Conservation (phyloP, 2,329 filamentous ascomycete genomes). For the Laburnicola sp. region DNA sequence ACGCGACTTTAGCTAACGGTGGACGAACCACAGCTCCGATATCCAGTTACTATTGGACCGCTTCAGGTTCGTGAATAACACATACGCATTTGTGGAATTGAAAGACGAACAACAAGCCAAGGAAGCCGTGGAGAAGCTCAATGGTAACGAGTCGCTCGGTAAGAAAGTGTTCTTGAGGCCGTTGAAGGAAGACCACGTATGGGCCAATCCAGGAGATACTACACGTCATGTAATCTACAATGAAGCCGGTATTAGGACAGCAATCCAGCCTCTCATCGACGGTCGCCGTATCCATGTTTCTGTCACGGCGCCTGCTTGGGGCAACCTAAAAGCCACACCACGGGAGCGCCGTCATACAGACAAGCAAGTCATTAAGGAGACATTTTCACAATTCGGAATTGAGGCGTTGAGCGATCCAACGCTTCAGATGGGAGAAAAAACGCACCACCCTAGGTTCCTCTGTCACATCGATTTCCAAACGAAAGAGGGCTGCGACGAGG, state of each 20-base stretch:
- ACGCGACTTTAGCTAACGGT: slow-evolving; percentile 7
- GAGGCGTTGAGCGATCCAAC: slow-evolving; percentile 17
- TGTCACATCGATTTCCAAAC: slow-evolving; percentile 29
- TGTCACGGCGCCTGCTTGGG: slow-evolving; percentile 27
- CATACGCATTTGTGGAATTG: slow-evolving; percentile 21
- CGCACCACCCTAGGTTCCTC: slow-evolving; percentile 16
- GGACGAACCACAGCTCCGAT: slow-evolving; percentile 18
- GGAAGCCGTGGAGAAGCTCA: slow-evolving; percentile 14
- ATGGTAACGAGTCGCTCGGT: slow-evolving; percentile 4
- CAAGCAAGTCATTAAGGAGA: slow-evolving; percentile 11
- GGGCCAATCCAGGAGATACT: slow-evolving; percentile 2
- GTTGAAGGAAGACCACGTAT: slow-evolving; percentile 15
- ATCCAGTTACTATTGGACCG: slow-evolving; percentile 24
- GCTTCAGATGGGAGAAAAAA: slow-evolving; percentile 13
- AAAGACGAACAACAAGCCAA: slow-evolving; percentile 21
- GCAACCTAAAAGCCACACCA: not conserved
- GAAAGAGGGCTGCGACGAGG: slow-evolving; percentile 25
- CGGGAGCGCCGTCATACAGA: slow-evolving; percentile 3
- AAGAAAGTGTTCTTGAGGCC: slow-evolving; percentile 3
- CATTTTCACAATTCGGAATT: slow-evolving; percentile 22
- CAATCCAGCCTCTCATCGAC: slow-evolving; percentile 20
- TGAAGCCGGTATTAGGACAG: slow-evolving; percentile 15
- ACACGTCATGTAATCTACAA: slow-evolving; percentile 11
- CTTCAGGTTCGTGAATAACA: slow-evolving; percentile 21
- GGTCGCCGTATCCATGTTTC: slow-evolving; percentile 23